Percentiles rank a stretch among this genome's conserved stretches.
These are phyloP conservation scores for Leptomonas pyrrhocoris DNA, from an alignment of 208 protist species.

Conservation along the genomic window DNA sequence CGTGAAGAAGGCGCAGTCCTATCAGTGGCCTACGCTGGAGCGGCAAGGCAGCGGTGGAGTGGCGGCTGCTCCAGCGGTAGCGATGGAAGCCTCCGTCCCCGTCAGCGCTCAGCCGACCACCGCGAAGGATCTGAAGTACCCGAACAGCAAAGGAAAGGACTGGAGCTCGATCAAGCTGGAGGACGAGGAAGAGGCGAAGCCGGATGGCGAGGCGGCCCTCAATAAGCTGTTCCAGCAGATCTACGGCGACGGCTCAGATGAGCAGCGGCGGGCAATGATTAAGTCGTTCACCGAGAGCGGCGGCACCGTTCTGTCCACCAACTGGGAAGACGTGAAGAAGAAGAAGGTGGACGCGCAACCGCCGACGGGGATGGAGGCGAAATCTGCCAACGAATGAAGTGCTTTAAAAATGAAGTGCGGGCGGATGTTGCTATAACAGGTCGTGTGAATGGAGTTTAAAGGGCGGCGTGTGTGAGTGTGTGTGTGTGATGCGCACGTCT, in stretches of 20 bases:
- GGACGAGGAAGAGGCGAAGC: slow-evolving; percentile 87
- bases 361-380: slow-evolving; percentile 91
- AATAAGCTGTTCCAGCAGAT: slow-evolving; percentile 95
- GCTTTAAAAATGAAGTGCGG: background rate
- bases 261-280: slow-evolving; percentile 94
- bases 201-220: slow-evolving; percentile 89
- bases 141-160: slow-evolving; percentile 88
- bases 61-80: slow-evolving; percentile 3
- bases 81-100: background rate
- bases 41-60: slow-evolving; percentile 13
- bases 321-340: slow-evolving; percentile 94
- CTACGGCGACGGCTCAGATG: slow-evolving; percentile 90
- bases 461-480: no score
- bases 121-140: slow-evolving; percentile 63
- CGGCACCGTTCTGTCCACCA: slow-evolving; percentile 96
- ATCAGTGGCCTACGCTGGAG: slow-evolving; percentile 83
- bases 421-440: background rate
- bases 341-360: slow-evolving; percentile 82
- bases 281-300: slow-evolving; percentile 95
- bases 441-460: no score
- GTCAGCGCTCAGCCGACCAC: slow-evolving; percentile 28
- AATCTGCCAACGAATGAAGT: slow-evolving; percentile 46
- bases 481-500: no score
- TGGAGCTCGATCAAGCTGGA: slow-evolving; percentile 77
- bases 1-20: slow-evolving; percentile 54